Conservation (phyloP, 345 rosid species). For the Excoecaria cochinchinensis region DNA sequence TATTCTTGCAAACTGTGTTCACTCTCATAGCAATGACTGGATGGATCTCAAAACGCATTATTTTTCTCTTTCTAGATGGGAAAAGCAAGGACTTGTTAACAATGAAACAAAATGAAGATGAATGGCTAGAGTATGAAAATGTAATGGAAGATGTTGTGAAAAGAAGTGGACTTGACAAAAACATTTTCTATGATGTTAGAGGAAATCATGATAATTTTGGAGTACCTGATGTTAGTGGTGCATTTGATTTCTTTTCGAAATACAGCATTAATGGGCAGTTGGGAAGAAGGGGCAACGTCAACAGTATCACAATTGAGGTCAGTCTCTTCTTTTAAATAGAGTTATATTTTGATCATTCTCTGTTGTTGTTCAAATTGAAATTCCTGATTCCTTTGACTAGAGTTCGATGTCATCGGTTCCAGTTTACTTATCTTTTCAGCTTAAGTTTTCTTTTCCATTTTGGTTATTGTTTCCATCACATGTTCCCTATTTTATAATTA, state of each 20-base stretch:
- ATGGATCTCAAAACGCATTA: slow-evolving; percentile 5
- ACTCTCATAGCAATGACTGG: background rate
- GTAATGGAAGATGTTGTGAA: slow-evolving; percentile 64
- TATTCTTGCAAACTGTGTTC: slow-evolving; percentile 4
- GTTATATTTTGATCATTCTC: background rate
- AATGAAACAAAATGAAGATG: slow-evolving; percentile 83
- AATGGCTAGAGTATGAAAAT: slow-evolving; percentile 77
- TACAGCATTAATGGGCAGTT: slow-evolving; percentile 75
- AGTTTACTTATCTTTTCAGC: too few species aligned
- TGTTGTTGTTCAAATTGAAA: background rate
- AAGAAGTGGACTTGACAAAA: slow-evolving; percentile 65
- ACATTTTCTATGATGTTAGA: slow-evolving; percentile 80
- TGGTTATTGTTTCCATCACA: background rate
- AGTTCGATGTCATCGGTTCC: background rate
- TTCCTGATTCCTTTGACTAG: background rate
- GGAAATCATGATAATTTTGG: slow-evolving; percentile 98
- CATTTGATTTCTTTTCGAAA: slow-evolving; percentile 76
- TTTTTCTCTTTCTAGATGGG: slow-evolving; percentile 58
- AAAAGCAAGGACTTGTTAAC: slow-evolving; percentile 77
- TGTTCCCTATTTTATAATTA: background rate
- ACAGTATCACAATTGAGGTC: slow-evolving; percentile 76
- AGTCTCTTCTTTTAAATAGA: slow-evolving; percentile 18
- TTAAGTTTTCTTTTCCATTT: too few species aligned
- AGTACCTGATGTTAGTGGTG: slow-evolving; percentile 56
- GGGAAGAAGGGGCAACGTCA: slow-evolving; percentile 55